Evolutionary conservation across 139 green algal genomes (phyloP).

Genomic region (Micractinium sp.): DNA sequence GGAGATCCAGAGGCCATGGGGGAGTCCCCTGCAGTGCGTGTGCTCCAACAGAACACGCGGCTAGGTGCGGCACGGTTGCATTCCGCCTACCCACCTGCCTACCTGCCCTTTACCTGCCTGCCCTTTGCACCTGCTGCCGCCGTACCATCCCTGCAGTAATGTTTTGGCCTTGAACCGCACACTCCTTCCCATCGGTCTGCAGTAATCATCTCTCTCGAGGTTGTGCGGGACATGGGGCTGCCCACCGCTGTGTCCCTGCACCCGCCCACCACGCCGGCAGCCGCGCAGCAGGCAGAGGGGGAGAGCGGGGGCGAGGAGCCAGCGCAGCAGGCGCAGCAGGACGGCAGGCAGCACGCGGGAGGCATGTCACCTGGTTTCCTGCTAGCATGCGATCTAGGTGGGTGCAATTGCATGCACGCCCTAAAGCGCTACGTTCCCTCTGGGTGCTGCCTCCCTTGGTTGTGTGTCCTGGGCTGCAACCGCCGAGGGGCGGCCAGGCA

Average conservation of each 20-base stretch:
- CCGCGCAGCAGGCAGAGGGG: neutral
- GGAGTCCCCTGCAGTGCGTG: conserved; percentile 3
- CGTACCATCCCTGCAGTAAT: neutral
- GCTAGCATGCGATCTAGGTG: conserved; percentile 7
- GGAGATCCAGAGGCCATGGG: conserved; percentile 16
- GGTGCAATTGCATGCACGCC: neutral
- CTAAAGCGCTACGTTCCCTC: neutral
- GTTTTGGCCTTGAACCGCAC: neutral
- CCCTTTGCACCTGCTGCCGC: neutral
- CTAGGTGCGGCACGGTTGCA: conserved; percentile 41
- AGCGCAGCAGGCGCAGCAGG: neutral
- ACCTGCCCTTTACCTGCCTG: neutral
- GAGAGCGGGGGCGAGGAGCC: neutral
- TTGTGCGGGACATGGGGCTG: conserved; percentile 47
- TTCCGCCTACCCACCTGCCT: neutral
- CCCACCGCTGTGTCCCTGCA: conserved; percentile 33
- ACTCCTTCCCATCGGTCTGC: neutral
- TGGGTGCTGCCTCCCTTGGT: neutral
- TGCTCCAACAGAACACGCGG: conserved; percentile 70
- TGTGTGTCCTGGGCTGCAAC: too few relatives aligned
- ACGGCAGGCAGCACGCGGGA: neutral
- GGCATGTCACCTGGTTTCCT: conserved; percentile 4
- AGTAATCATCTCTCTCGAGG: conserved; percentile 54
- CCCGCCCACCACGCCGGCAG: neutral
- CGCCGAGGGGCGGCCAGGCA: too few relatives aligned